phyloP scores from a whole-genome alignment of 2,329 filamentous ascomycete species.

The Aureobasidium vineae region DNA sequence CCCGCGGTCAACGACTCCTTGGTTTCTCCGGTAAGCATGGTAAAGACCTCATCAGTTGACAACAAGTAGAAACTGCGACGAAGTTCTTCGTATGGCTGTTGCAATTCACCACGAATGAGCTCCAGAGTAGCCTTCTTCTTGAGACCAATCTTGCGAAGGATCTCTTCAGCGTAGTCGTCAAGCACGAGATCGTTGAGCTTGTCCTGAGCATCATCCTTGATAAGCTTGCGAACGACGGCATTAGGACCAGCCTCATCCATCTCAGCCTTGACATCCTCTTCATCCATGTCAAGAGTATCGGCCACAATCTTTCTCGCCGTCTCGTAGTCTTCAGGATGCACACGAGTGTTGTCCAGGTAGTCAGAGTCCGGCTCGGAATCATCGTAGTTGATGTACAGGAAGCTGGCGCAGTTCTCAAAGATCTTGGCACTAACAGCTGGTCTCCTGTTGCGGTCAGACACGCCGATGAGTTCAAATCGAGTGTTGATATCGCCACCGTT shows the following conservation, averaged over 20 bases:
- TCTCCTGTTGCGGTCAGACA: conserved; percentile 59
- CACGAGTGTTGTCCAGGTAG: conserved; percentile 92
- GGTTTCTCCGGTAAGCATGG: conserved; percentile 95
- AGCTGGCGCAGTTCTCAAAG: conserved; percentile 96
- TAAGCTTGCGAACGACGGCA: conserved; percentile 90
- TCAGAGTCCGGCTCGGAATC: conserved; percentile 78
- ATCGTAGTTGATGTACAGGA: conserved; percentile 87
- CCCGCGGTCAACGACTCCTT: conserved; percentile 76
- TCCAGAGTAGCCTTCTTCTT: conserved; percentile 94
- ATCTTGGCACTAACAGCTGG: conserved; percentile 78
- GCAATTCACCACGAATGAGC: conserved; percentile 90
- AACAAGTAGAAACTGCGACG: conserved; percentile 74
- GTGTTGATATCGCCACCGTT: conserved; percentile 85
- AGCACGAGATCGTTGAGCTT: conserved; percentile 94
- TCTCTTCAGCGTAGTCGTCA: conserved; percentile 94
- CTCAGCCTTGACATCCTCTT: conserved; percentile 96
- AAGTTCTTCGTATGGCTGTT: conserved; percentile 91
- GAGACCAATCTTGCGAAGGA: conserved; percentile 89
- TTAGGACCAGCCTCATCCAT: conserved; percentile 84
- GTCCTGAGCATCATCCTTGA: conserved; percentile 89
- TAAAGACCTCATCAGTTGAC: conserved; percentile 77
- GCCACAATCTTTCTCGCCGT: conserved; percentile 98
- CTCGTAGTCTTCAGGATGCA: conserved; percentile 98
- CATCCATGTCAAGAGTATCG: conserved; percentile 91
- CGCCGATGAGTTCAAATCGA: conserved; percentile 83